A percentile compares a stretch with the other conserved stretches of the same genome.
phyloP scores from a whole-genome alignment of 106 monocot genomes.

The Apostasia ramifera region DNA sequence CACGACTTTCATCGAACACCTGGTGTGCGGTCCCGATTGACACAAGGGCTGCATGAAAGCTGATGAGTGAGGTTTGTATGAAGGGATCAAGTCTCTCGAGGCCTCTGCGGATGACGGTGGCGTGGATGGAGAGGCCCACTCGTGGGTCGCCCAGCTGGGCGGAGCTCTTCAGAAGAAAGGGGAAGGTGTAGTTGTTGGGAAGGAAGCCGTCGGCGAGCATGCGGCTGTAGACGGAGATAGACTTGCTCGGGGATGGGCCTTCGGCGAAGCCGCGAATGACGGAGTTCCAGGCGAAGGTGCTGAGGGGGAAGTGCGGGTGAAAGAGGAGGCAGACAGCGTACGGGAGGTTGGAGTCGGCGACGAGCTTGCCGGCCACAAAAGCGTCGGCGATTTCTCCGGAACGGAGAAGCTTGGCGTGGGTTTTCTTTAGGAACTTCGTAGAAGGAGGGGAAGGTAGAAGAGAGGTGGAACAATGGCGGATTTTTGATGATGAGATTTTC shows the following conservation, averaged over 20 bases:
- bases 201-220: slow-evolving; percentile 23
- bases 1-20: slow-evolving; percentile 46
- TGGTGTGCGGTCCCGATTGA: slow-evolving; percentile 17
- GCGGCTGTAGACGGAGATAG: slow-evolving; percentile 25
- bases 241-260: slow-evolving; percentile 16
- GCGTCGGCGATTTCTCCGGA: slow-evolving; percentile 19
- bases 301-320: slow-evolving; percentile 8
- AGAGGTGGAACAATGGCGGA: not conserved
- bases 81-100: slow-evolving; percentile 37
- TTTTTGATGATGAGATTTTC: slow-evolving; percentile 1
- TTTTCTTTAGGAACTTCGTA: slow-evolving; percentile 12
- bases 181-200: slow-evolving; percentile 71
- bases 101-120: slow-evolving; percentile 36
- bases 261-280: slow-evolving; percentile 33
- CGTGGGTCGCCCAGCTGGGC: slow-evolving; percentile 14
- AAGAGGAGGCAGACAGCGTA: slow-evolving; percentile 16
- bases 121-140: slow-evolving; percentile 40
- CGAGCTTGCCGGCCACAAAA: slow-evolving; percentile 22
- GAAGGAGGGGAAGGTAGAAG: not conserved
- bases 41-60: slow-evolving; percentile 30
- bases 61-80: slow-evolving; percentile 41
- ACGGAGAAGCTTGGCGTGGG: slow-evolving; percentile 34
- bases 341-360: slow-evolving; percentile 15
- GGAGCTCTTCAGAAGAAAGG: slow-evolving; percentile 51
- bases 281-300: slow-evolving; percentile 31